Conservation (phyloP, 352 stramenopile genomes). For the Globisporangium cystogenes region DNA sequence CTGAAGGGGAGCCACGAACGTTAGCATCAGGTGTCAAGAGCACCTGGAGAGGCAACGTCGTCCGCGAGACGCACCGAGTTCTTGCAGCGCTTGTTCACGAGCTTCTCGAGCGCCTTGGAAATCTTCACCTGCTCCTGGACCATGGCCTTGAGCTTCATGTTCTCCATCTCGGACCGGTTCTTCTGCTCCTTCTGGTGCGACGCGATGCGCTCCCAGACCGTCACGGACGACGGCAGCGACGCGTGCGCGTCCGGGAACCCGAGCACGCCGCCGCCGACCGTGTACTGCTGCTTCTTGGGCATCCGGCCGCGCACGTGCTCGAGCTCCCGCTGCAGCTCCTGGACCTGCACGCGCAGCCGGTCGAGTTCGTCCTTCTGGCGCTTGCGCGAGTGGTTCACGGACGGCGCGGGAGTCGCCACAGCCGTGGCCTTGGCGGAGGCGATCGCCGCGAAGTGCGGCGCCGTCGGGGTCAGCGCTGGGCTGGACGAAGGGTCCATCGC, state of each 20-base stretch:
- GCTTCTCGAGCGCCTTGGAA: constrained; percentile 48
- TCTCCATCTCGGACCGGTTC: constrained; percentile 67
- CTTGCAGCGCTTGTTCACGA: constrained; percentile 50
- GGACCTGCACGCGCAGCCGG: constrained; percentile 39
- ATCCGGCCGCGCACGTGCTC: constrained; percentile 13
- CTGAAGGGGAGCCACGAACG: not conserved
- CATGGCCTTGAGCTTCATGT: constrained; percentile 45
- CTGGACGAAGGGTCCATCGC: not conserved
- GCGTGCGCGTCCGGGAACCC: not conserved
- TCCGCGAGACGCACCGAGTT: constrained; percentile 15
- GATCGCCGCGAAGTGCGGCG: not conserved
- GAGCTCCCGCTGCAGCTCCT: constrained; percentile 49
- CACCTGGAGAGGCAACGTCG: not conserved
- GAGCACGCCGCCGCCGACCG: not conserved
- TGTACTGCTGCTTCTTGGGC: constrained; percentile 3
- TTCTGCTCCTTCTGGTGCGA: constrained; percentile 62
- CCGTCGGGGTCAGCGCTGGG: not conserved
- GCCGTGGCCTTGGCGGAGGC: not conserved
- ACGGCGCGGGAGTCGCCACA: not conserved
- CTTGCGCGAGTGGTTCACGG: constrained; percentile 43
- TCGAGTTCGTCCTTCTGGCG: constrained; percentile 54
- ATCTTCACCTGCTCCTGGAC: constrained; percentile 54
- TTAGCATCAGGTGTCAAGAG: not conserved
- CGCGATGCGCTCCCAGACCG: constrained; percentile 59
- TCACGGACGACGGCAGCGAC: constrained; percentile 8